Evolutionary conservation across 306 rosid genomes (phyloP).

Genomic region (Vigna nakashimae): DNA sequence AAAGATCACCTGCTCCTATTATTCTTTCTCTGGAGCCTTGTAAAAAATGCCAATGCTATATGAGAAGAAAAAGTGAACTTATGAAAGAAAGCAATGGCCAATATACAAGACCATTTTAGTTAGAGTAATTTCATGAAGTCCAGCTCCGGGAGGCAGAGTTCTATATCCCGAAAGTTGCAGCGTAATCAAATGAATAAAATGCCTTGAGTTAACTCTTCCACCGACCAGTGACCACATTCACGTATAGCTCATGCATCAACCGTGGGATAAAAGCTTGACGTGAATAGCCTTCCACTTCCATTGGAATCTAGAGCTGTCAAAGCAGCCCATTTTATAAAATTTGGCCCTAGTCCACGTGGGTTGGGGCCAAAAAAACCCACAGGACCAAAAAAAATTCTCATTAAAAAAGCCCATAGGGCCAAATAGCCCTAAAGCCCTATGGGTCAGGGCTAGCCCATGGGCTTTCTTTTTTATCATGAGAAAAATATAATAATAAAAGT

Average conservation of each 20-base stretch:
- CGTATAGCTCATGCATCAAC: constrained; percentile 52
- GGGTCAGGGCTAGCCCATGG: too few species aligned
- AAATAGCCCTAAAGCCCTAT: too few species aligned
- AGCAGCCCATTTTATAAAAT: too few species aligned
- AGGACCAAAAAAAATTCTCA: too few species aligned
- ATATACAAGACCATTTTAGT: constrained; percentile 44
- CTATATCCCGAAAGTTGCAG: constrained; percentile 53
- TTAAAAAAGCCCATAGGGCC: too few species aligned
- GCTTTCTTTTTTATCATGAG: too few species aligned
- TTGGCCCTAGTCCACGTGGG: too few species aligned
- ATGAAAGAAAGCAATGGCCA: constrained; percentile 37
- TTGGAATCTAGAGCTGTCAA: too few species aligned
- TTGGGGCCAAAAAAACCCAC: too few species aligned
- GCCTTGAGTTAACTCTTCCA: constrained; percentile 42
- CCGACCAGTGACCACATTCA: constrained; percentile 29
- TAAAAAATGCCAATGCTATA: constrained; percentile 40
- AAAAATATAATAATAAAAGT: too few species aligned
- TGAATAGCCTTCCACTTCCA: constrained; percentile 65
- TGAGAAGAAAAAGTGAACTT: constrained; percentile 42
- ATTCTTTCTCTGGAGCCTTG: constrained; percentile 48
- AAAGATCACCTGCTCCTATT: constrained; percentile 36
- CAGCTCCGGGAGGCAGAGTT: constrained; percentile 52
- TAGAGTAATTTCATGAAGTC: constrained; percentile 48
- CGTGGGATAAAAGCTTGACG: constrained; percentile 62
- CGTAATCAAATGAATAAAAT: constrained; percentile 70